phyloP scores from a whole-genome alignment of 2,329 filamentous ascomycete species.

The Talaromyces sp. region DNA sequence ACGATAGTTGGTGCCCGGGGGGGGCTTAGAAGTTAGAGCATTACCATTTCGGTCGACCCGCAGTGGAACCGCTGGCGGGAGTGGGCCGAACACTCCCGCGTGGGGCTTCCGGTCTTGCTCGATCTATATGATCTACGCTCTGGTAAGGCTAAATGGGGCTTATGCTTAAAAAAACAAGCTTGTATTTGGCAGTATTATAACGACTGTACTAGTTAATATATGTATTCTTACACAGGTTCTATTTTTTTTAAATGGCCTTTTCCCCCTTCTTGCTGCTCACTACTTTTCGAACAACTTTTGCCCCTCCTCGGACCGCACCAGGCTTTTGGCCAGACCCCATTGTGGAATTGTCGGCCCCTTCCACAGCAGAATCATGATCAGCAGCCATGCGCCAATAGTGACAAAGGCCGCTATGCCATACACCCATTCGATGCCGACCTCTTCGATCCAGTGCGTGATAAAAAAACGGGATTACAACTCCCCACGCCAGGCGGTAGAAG shows the following conservation, averaged over 20 bases:
- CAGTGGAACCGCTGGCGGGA: neutral
- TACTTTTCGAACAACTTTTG: neutral
- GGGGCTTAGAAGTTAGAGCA: no score
- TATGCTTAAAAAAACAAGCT: neutral
- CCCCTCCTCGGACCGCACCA: neutral
- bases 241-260: neutral
- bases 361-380: neutral
- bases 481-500: conserved; percentile 31
- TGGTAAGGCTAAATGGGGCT: neutral
- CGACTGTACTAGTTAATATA: neutral
- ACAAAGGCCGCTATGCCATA: conserved; percentile 42
- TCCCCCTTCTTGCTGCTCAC: neutral
- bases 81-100: neutral
- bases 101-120: no score
- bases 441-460: conserved; percentile 33
- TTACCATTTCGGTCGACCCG: no score
- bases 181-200: neutral
- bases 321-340: neutral
- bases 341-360: neutral
- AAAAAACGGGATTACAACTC: conserved; percentile 39
- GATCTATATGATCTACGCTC: no score
- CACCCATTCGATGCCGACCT: conserved; percentile 35
- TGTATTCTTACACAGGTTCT: neutral
- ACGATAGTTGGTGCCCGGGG: no score
- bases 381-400: conserved; percentile 16